Base-by-base conservation (phyloP, 2,329 filamentous ascomycete genomes). In the Pseudogymnoascus sp. region DNA sequence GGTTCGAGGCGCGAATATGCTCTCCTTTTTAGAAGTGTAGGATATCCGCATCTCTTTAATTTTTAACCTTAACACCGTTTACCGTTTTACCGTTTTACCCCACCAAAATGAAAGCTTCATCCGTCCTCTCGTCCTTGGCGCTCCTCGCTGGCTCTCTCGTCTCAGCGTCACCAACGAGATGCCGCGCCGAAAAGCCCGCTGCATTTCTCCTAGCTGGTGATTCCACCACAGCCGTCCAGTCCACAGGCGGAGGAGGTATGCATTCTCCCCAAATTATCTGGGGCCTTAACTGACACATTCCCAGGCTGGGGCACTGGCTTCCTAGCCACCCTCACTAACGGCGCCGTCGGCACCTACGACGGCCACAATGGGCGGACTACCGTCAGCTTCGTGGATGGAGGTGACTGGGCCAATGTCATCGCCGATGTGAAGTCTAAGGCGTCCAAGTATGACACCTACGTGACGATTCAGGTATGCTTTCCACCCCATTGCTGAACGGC, bases 241-340 rank as follows among this genome's bases (percentile, higher is more conserved):
- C 64, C 4, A 59, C 40, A 28, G 38, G 55, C 25, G 66, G 60
- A 18, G 64, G 66, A 35, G 65, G 64, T 37, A 65, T 63, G 25
- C 4, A 41, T 18, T 5, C 6, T 3, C 11, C 9, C 21, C 4
- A 11, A 41, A 37, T 7, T 9, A 18, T 35, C 9, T 1, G 25
- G 5, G 3, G 49, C 8, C 16, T n/a, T 23, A 14, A 12, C 7
- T 40, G 1, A 21, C 31, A 0, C 68, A n/a, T n/a, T 70, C n/a
- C 71, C 71, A 49, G 75, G 79, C 9, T 82, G 80, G 80, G 80
- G 80, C 9, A 72, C 79, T 67, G 80, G 76, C 0, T 83, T 82
- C 65, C 70, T 83, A 1, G 72, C 72, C 0, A 80, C 78, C 0
- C 75, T 88, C 0, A 69, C 70, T 1, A 61, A 69, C 5, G 75